Base-by-base conservation (phyloP, 1,284 basidiomycete genomes). In the Moesziomyces parantarcticus region DNA sequence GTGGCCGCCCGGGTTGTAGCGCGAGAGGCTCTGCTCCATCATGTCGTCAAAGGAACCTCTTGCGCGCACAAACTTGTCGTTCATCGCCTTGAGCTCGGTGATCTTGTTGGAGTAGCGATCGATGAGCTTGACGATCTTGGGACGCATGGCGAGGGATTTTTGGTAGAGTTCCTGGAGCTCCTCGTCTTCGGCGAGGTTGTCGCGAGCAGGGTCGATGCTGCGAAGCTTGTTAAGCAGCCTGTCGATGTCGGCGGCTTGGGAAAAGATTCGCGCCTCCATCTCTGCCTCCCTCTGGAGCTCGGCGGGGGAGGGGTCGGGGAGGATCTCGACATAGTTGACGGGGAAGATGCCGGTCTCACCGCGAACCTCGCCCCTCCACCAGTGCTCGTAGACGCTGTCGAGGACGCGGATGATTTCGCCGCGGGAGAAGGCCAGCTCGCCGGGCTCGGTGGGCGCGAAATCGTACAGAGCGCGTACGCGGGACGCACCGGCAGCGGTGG, bases 321-420 rank as follows among this genome's bases (percentile, higher is more conserved):
- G 86, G 1, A 92, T 87, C 88, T 97, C 93, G 73, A 99, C 93
- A 85, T 98, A 98, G 82, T 97, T 98, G 41, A 97, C 93, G 0
- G 97, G 96, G 85, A 99, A 99, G 65, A 99, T 99, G 14, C 97
- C 97, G 9, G 94, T 94, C 64, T 92, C 87, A 1, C 95, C 94
- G 76, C 92, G 92, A 41, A 94, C 85, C 77, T 98, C 95, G 2
- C 97, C 97, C 47, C 93, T 87, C 95, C 96, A 99, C 97, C 97
- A 99, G 83, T 98, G 94, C 80, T 94, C 92, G 85, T 97, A 97
- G 25, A 92, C 92, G 43, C 93, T 89, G 84, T 98, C 94, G 11
- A 99, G 90, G 16, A 98, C 96, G 77, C 95, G 94, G 86, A 99
- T 95, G 53, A 97, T 87, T 78, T 99, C 97, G 3, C 95, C 97